A percentile compares a stretch with the other conserved stretches of the same genome.
phyloP scores from a whole-genome alignment of 768 basidiomycete genomes.

The Fomitopsis serialis region DNA sequence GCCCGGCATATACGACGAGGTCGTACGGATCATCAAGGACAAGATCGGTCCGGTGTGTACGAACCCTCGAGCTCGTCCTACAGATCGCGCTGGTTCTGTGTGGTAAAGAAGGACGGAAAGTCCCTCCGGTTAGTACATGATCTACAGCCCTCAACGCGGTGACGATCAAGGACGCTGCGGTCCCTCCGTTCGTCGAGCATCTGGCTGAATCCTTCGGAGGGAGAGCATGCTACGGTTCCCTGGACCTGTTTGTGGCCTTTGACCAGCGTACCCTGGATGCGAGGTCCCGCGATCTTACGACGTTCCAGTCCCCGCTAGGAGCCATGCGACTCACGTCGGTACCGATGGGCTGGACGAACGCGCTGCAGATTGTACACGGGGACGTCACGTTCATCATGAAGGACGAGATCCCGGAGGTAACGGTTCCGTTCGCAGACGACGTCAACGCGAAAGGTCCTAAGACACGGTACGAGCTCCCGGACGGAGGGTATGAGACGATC shows the following conservation, averaged over 20 bases:
- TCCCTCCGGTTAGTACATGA: slow-evolving; percentile 17
- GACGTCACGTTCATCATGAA: slow-evolving; percentile 9
- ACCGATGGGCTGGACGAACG: slow-evolving; percentile 18
- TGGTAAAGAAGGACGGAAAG: slow-evolving; percentile 15
- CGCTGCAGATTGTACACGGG: slow-evolving; percentile 12
- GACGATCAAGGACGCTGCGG: slow-evolving; percentile 13
- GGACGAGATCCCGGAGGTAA: slow-evolving; percentile 10
- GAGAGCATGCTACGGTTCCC: slow-evolving; percentile 8
- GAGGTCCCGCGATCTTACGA: slow-evolving; percentile 8
- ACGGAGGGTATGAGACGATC: slow-evolving; percentile 14
- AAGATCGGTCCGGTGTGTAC: slow-evolving; percentile 33
- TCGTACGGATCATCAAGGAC: slow-evolving; percentile 25
- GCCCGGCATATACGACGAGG: slow-evolving; percentile 20
- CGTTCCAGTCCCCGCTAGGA: slow-evolving; percentile 9
- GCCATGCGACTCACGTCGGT: slow-evolving; percentile 5
- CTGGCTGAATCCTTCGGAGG: slow-evolving; percentile 19
- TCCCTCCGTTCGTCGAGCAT: slow-evolving; percentile 15
- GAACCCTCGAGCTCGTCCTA: slow-evolving; percentile 21
- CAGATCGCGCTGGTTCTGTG: slow-evolving; percentile 19
- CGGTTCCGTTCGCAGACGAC: too few species aligned
- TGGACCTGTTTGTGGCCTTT: slow-evolving; percentile 11
- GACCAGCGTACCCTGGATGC: slow-evolving; percentile 6
- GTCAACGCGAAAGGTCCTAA: too few species aligned
- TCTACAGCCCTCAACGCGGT: slow-evolving; percentile 21
- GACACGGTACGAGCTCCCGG: slow-evolving; percentile 5